A percentile compares a stretch with the other conserved stretches of the same genome.
These are phyloP conservation scores for Boletus fagicola DNA, from an alignment of 768 basidiomycete genomes.

Conservation along the genomic window DNA sequence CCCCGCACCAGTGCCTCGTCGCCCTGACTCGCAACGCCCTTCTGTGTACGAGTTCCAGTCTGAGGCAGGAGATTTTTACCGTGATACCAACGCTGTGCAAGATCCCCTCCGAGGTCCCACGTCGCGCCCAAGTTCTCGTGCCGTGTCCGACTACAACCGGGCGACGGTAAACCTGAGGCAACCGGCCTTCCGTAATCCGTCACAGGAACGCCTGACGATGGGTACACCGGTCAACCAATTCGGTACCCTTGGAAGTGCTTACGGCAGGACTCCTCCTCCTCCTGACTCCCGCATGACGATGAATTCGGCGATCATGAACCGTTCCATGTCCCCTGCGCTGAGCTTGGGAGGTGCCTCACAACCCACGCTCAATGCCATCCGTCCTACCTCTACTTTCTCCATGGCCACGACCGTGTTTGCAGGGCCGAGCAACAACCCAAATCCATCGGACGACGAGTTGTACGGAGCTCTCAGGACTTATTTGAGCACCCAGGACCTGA, in stretches of 20 bases:
- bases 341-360: constrained; percentile 32
- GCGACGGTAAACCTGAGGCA: constrained; percentile 26
- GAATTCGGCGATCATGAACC: constrained; percentile 45
- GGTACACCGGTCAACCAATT: constrained; percentile 37
- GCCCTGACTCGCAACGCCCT: constrained; percentile 39
- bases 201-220: constrained; percentile 40
- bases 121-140: constrained; percentile 34
- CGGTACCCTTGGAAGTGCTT: constrained; percentile 37
- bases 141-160: constrained; percentile 32
- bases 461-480: constrained; percentile 54
- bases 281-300: constrained; percentile 46
- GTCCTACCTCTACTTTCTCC: constrained; percentile 59
- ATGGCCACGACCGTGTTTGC: constrained; percentile 57
- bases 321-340: constrained; percentile 34
- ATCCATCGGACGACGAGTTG: constrained; percentile 62
- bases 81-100: constrained; percentile 48
- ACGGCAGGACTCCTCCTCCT: constrained; percentile 40
- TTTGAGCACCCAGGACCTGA: constrained; percentile 63
- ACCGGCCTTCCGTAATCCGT: constrained; percentile 26
- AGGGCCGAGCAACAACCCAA: constrained; percentile 48
- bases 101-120: constrained; percentile 29
- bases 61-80: constrained; percentile 56
- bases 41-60: constrained; percentile 44
- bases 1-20: constrained; percentile 39
- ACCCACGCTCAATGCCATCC: constrained; percentile 29